Evolutionary conservation across 345 rosid species (phyloP).

Genomic region (Salix udensis): DNA sequence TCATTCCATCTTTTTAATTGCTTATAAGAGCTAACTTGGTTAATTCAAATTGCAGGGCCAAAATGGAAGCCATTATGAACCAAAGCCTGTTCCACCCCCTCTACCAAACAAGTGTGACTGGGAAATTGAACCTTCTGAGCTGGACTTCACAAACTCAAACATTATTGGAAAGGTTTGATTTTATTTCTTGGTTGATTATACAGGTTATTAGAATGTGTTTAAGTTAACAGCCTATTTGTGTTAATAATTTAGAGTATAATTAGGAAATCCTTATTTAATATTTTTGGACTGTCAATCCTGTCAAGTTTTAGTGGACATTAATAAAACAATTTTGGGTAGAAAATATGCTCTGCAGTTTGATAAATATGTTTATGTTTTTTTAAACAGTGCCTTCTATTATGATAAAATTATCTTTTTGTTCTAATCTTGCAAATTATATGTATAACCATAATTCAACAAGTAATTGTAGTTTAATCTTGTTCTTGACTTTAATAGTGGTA

Average conservation of each 20-base stretch:
- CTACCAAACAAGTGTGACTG: slow-evolving; percentile 96
- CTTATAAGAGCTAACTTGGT: slow-evolving; percentile 9
- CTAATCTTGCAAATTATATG: not conserved
- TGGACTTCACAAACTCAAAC: slow-evolving; percentile 73
- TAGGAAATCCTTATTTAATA: not conserved
- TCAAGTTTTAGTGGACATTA: not conserved
- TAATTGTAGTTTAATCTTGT: not conserved
- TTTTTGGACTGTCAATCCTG: not conserved
- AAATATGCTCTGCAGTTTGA: not conserved
- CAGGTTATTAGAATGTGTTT: not conserved
- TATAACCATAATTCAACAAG: not conserved
- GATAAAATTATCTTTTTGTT: not conserved
- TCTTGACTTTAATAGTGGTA: not conserved
- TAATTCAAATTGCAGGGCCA: slow-evolving; percentile 65
- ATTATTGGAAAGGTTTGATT: slow-evolving; percentile 81
- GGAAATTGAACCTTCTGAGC: slow-evolving; percentile 96
- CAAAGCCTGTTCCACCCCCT: slow-evolving; percentile 92
- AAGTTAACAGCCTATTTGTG: not conserved
- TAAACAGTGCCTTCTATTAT: not conserved
- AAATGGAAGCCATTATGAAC: slow-evolving; percentile 97
- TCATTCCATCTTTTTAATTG: slow-evolving; percentile 6
- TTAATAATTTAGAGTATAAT: slow-evolving; percentile 1
- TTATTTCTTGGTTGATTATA: slow-evolving; percentile 1
- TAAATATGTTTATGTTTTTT: not conserved
- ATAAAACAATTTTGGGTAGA: too few species aligned